phyloP scores from a whole-genome alignment of 768 basidiomycete genomes.

The Dendrothele bispora region DNA sequence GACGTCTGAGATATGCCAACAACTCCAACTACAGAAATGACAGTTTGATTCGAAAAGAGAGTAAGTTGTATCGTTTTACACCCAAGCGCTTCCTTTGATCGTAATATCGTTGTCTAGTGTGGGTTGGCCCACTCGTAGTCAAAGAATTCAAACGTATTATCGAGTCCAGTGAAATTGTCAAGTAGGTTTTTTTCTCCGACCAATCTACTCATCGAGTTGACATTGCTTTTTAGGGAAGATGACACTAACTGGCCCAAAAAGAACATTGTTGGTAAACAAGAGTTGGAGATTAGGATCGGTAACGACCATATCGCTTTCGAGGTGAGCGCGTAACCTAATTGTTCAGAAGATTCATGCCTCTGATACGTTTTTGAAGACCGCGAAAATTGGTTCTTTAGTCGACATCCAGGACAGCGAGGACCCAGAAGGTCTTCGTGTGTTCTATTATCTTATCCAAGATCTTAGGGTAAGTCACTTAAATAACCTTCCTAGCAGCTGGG shows the following conservation, averaged over 20 bases:
- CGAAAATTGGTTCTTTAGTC: slow-evolving; percentile 95
- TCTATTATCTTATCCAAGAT: slow-evolving; percentile 98
- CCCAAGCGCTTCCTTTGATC: not conserved
- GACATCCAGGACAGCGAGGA: slow-evolving; percentile 98
- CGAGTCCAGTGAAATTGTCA: slow-evolving; percentile 90
- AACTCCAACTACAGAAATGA: slow-evolving; percentile 99
- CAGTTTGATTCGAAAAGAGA: slow-evolving; percentile 97
- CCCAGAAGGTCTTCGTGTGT: slow-evolving; percentile 94
- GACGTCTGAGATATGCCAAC: slow-evolving; percentile 95
- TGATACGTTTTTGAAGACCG: slow-evolving; percentile 60
- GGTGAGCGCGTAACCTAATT: slow-evolving; percentile 48
- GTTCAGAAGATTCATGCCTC: not conserved
- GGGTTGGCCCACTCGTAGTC: slow-evolving; percentile 87
- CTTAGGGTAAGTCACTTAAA: slow-evolving; percentile 63
- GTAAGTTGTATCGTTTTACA: slow-evolving; percentile 48
- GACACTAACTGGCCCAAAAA: slow-evolving; percentile 99
- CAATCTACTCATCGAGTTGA: not conserved
- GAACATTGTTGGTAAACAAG: slow-evolving; percentile 98
- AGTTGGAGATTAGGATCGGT: slow-evolving; percentile 91
- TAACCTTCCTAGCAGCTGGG: not conserved
- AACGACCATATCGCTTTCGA: slow-evolving; percentile 97
- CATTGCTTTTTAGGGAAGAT: slow-evolving; percentile 72
- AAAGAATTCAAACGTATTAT: slow-evolving; percentile 95
- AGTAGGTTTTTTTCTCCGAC: slow-evolving; percentile 48
- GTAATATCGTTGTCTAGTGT: slow-evolving; percentile 64